phyloP scores from a whole-genome alignment of 805 yeast genomes.

The Metschnikowia amazonensis region DNA sequence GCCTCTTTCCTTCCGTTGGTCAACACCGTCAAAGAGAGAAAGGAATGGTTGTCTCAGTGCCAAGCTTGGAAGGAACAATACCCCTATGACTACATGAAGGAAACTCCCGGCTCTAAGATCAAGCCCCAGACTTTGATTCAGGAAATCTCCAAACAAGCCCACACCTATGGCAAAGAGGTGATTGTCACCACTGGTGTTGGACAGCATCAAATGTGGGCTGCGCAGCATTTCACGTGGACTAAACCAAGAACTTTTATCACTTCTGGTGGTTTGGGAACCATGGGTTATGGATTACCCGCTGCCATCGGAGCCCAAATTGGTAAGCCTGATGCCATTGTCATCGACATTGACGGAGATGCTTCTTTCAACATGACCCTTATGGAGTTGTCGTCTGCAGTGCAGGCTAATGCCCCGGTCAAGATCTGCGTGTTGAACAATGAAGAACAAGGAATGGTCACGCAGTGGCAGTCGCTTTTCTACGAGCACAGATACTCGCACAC shows the following conservation, averaged over 20 bases:
- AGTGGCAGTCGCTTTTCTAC: constrained; percentile 97
- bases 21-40: constrained; percentile 59
- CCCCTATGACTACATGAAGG: constrained; percentile 79
- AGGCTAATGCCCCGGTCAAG: constrained; percentile 88
- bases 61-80: constrained; percentile 79
- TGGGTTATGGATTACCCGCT: constrained; percentile 97
- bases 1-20: constrained; percentile 69
- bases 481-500: constrained; percentile 98
- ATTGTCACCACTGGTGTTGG: constrained; percentile 98
- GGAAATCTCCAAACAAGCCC: constrained; percentile 71
- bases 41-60: constrained; percentile 74
- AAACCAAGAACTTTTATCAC: constrained; percentile 90
- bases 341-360: constrained; percentile 98
- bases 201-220: constrained; percentile 99
- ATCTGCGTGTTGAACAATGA: constrained; percentile 88
- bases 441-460: constrained; percentile 99
- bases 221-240: constrained; percentile 94
- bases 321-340: constrained; percentile 88
- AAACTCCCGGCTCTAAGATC: constrained; percentile 74
- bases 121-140: constrained; percentile 90
- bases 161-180: constrained; percentile 63
- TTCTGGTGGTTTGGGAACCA: constrained; percentile 98
- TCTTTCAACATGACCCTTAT: constrained; percentile 97
- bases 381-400: constrained; percentile 92
- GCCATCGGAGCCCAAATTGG: constrained; percentile 99